phyloP scores from a whole-genome alignment of 805 yeast species.

The Lachancea sp. region DNA sequence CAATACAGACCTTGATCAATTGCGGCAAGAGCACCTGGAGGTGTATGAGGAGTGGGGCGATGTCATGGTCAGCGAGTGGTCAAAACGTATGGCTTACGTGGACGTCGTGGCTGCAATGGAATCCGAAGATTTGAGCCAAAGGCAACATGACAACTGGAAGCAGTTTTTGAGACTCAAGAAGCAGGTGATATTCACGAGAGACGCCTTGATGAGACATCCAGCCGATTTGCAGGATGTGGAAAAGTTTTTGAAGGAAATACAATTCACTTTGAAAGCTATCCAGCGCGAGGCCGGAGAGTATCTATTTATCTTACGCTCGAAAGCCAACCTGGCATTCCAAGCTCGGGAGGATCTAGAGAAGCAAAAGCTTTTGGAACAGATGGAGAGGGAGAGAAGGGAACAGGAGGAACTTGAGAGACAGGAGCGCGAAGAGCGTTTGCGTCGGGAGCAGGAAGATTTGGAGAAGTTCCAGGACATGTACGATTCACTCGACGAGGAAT shows the following conservation, averaged over 20 bases:
- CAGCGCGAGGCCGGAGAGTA: slow-evolving; percentile 57
- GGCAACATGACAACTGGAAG: slow-evolving; percentile 47
- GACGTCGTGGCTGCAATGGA: slow-evolving; percentile 29
- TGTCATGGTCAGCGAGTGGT: slow-evolving; percentile 56
- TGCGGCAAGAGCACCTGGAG: slow-evolving; percentile 48
- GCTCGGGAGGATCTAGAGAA: slow-evolving; percentile 43
- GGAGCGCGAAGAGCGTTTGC: slow-evolving; percentile 6
- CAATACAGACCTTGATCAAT: slow-evolving; percentile 33
- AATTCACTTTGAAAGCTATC: slow-evolving; percentile 41
- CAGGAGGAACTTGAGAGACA: slow-evolving; percentile 5
- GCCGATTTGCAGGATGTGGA: slow-evolving; percentile 30
- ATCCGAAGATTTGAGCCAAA: slow-evolving; percentile 25
- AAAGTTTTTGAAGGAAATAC: slow-evolving; percentile 32
- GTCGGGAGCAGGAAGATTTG: slow-evolving; percentile 1
- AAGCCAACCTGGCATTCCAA: slow-evolving; percentile 53
- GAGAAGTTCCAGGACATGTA: slow-evolving; percentile 1
- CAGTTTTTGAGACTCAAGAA: slow-evolving; percentile 52
- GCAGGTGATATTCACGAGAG: slow-evolving; percentile 48
- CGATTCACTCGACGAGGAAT: not conserved
- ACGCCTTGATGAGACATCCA: slow-evolving; percentile 37
- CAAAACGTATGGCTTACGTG: slow-evolving; percentile 46
- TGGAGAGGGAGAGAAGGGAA: slow-evolving; percentile 6
- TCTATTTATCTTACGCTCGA: slow-evolving; percentile 49
- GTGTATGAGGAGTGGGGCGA: slow-evolving; percentile 71
- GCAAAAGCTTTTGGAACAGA: slow-evolving; percentile 5